phyloP scores from a whole-genome alignment of 139 green algal genomes.

The Chlamydomonas applanata region DNA sequence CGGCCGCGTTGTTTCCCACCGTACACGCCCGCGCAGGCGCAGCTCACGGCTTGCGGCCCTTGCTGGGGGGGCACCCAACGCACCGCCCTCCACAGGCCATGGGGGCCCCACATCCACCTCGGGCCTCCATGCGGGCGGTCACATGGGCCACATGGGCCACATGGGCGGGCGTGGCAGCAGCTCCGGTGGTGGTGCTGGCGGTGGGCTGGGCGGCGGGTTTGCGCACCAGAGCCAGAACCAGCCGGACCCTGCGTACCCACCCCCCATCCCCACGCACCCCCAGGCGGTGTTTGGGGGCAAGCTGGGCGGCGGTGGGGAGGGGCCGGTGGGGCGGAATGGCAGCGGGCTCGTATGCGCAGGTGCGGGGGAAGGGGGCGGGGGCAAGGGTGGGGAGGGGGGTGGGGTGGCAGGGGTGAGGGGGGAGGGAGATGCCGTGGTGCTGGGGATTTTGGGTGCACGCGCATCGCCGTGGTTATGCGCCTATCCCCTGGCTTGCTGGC shows the following conservation, averaged over 20 bases:
- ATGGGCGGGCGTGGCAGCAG: too few relatives aligned
- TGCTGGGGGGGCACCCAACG: not conserved
- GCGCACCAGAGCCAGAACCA: slow-evolving; percentile 23
- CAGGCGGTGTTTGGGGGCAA: slow-evolving; percentile 27
- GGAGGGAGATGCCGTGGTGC: not conserved
- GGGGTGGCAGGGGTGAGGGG: not conserved
- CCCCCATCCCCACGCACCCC: slow-evolving; percentile 5
- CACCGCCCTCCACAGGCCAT: not conserved
- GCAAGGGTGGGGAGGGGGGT: not conserved
- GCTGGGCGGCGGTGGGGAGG: slow-evolving; percentile 8
- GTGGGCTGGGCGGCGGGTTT: not conserved
- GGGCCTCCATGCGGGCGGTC: too few relatives aligned
- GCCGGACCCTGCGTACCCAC: slow-evolving; percentile 22
- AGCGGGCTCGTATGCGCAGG: too few relatives aligned
- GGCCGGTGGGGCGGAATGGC: not conserved
- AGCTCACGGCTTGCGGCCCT: slow-evolving; percentile 17
- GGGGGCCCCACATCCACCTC: not conserved
- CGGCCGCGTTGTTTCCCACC: too few relatives aligned
- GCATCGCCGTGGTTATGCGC: too few relatives aligned
- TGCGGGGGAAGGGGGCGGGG: not conserved
- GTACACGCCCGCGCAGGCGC: slow-evolving; percentile 4
- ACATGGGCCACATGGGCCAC: too few relatives aligned
- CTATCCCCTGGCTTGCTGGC: too few relatives aligned
- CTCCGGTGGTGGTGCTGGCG: not conserved
- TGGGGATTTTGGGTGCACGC: not conserved